Conservation (phyloP, 2,329 filamentous ascomycete species). For the Aspergillus sp. region DNA sequence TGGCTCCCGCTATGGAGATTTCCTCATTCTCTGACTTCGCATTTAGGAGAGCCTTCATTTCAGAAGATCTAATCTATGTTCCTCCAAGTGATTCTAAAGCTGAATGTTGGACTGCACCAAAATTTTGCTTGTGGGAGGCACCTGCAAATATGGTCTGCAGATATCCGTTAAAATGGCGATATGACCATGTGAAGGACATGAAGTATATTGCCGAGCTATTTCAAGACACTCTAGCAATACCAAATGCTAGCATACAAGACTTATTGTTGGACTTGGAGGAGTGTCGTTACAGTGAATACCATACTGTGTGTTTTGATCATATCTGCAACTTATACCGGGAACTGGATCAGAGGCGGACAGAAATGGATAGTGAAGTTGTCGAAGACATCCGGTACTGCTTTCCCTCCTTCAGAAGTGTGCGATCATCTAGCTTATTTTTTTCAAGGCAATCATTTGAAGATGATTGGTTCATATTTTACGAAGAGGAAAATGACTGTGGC, state of each 20-base stretch:
- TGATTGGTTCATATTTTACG: constrained; percentile 1
- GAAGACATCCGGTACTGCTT: neutral
- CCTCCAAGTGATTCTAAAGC: neutral
- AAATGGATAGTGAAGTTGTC: neutral
- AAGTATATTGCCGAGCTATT: constrained; percentile 1
- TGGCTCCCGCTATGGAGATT: neutral
- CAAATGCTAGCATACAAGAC: constrained; percentile 1
- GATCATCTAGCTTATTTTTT: neutral
- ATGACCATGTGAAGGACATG: neutral
- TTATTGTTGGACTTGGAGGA: constrained; percentile 1
- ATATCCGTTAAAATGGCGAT: constrained; percentile 1
- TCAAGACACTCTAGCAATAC: constrained; percentile 1
- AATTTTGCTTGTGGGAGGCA: constrained; percentile 3
- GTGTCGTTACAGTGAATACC: neutral
- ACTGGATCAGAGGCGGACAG: neutral
- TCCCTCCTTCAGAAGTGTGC: neutral
- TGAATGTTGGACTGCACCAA: neutral
- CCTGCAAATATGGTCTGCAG: constrained; percentile 1
- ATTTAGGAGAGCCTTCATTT: neutral
- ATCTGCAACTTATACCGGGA: constrained; percentile 3
- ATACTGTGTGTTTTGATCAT: neutral
- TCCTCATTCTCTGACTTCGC: neutral
- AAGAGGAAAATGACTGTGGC: neutral
- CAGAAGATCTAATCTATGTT: neutral
- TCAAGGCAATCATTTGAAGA: constrained; percentile 1